Evolutionary conservation across 2,329 filamentous ascomycete genomes (phyloP).

Genomic region (Dothiorella sarmentorum): DNA sequence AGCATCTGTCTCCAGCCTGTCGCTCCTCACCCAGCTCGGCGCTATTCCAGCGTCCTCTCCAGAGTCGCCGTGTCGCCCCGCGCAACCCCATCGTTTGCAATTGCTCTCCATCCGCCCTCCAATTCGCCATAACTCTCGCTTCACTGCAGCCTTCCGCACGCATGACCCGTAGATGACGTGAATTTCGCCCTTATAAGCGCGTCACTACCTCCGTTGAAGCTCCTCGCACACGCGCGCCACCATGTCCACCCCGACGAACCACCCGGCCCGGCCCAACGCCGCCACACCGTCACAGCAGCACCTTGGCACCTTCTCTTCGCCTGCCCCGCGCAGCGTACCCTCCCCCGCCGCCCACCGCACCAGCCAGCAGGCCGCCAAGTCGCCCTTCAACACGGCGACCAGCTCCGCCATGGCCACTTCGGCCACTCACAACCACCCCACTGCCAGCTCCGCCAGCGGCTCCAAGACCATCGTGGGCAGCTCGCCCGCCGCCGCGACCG

Average conservation of each 20-base stretch:
- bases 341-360: conserved; percentile 28
- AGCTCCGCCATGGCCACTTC: conserved; percentile 1
- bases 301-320: conserved; percentile 38
- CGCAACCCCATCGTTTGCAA: not conserved
- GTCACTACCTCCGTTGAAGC: not conserved
- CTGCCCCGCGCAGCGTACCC: conserved; percentile 40
- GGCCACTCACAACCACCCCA: conserved; percentile 20
- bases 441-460: conserved; percentile 17
- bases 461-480: conserved; percentile 20
- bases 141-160: not conserved
- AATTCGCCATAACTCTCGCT: not conserved
- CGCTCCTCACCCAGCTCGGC: not conserved
- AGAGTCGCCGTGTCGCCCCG: not conserved
- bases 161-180: conserved; percentile 2
- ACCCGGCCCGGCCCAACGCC: conserved; percentile 12
- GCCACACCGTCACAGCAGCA: conserved; percentile 26
- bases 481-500: conserved; percentile 21
- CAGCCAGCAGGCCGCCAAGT: conserved; percentile 33
- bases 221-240: not conserved
- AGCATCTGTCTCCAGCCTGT: not conserved
- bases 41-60: not conserved
- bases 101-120: not conserved
- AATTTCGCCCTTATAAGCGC: not conserved
- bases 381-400: conserved; percentile 29
- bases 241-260: conserved; percentile 18